phyloP scores from a whole-genome alignment of 768 basidiomycete genomes.

The Steccherinum ochraceum region DNA sequence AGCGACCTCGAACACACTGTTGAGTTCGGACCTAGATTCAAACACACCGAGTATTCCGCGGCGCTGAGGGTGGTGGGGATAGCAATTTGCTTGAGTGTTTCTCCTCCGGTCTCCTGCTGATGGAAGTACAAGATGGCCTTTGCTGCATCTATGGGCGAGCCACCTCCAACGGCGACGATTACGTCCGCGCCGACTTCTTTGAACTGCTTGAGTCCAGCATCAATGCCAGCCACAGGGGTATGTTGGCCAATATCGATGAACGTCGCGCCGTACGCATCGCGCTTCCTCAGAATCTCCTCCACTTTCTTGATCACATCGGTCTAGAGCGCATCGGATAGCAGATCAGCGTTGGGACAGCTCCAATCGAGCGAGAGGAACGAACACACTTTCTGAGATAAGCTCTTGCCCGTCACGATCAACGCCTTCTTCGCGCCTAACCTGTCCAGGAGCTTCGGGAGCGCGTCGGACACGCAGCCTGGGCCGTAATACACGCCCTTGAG shows the following conservation, averaged over 20 bases:
- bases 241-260: conserved; percentile 74
- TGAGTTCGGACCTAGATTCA: no score
- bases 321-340: conserved; percentile 23
- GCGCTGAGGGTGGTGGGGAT: conserved; percentile 81
- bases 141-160: conserved; percentile 73
- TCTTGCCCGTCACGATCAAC: conserved; percentile 66
- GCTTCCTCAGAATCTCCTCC: conserved; percentile 48
- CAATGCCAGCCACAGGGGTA: conserved; percentile 61
- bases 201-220: conserved; percentile 48
- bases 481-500: conserved; percentile 69
- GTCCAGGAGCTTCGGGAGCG: conserved; percentile 56
- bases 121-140: conserved; percentile 66
- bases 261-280: conserved; percentile 56
- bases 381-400: conserved; percentile 54
- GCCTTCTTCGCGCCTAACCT: conserved; percentile 54
- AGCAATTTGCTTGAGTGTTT: conserved; percentile 59
- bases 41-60: conserved; percentile 61
- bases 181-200: conserved; percentile 54
- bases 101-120: conserved; percentile 48
- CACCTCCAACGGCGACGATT: conserved; percentile 72
- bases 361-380: background rate
- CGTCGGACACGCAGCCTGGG: conserved; percentile 55
- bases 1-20: background rate
- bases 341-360: background rate
- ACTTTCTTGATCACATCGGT: conserved; percentile 56